phyloP scores from a whole-genome alignment of 2,329 filamentous ascomycete genomes.

The Amauroascus niger region DNA sequence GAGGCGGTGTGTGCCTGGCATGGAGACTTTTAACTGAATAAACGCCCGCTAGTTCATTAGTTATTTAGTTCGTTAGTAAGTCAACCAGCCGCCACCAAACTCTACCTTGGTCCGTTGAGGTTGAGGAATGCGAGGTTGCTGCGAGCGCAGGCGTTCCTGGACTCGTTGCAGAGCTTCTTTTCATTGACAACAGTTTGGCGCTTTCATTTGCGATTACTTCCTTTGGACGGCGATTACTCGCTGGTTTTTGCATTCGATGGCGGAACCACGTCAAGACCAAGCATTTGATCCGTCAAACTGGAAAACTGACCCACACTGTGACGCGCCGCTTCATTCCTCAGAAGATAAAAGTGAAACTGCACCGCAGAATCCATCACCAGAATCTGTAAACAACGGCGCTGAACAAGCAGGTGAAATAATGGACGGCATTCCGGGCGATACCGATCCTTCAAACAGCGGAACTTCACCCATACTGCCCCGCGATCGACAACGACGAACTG shows the following conservation, averaged over 20 bases:
- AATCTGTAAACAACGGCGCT: neutral
- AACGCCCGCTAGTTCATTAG: neutral
- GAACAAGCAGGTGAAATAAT: neutral
- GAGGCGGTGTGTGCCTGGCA: neutral
- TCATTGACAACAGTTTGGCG: neutral
- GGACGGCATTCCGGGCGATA: constrained; percentile 7
- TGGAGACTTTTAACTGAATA: too few relatives aligned
- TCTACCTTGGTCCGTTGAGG: neutral
- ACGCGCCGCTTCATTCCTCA: neutral
- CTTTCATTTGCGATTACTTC: neutral
- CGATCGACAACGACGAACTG: constrained; percentile 55
- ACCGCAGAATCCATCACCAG: neutral
- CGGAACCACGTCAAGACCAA: constrained; percentile 5
- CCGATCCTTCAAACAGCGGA: constrained; percentile 6
- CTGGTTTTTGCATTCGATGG: neutral
- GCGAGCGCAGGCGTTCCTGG: neutral
- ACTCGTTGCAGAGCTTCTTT: neutral
- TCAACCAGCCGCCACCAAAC: neutral
- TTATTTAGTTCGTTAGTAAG: neutral
- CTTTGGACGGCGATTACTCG: neutral
- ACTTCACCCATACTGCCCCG: constrained; percentile 27
- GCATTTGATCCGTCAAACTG: neutral
- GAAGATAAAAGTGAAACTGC: neutral
- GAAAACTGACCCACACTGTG: neutral
- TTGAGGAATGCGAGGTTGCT: neutral